A percentile compares a stretch with the other conserved stretches of the same genome.
Conservation (phyloP, 2,329 filamentous ascomycete species). For the Metarhizium robertsii region DNA sequence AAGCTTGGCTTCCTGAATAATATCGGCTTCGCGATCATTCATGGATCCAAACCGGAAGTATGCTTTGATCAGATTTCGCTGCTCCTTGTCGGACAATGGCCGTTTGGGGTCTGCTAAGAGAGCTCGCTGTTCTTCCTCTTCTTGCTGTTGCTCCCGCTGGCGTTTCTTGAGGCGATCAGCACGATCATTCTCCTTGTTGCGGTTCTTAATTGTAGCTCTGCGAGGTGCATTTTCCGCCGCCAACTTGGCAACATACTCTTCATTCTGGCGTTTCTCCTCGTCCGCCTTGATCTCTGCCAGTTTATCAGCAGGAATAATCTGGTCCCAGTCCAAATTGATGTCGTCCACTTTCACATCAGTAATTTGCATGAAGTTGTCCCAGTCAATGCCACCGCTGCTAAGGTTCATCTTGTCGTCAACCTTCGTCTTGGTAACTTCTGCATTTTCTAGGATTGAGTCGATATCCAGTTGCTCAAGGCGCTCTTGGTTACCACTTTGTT, state of each 20-base stretch:
- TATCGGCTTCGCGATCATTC: constrained; percentile 78
- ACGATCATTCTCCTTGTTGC: constrained; percentile 50
- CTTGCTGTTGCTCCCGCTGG: constrained; percentile 54
- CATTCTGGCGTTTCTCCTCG: constrained; percentile 75
- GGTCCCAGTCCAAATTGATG: constrained; percentile 79
- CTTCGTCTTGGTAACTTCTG: constrained; percentile 93
- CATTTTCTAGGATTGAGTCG: constrained; percentile 91
- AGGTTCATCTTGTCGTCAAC: constrained; percentile 86
- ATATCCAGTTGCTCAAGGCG: constrained; percentile 96
- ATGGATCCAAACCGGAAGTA: constrained; percentile 88
- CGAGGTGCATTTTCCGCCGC: constrained; percentile 81
- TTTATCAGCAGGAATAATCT: constrained; percentile 93
- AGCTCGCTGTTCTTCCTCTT: constrained; percentile 64
- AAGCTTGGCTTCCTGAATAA: constrained; percentile 79
- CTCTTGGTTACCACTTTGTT: constrained; percentile 92
- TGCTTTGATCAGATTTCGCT: constrained; percentile 80
- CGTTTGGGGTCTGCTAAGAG: constrained; percentile 75
- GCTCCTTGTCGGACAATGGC: constrained; percentile 87
- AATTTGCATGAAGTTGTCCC: constrained; percentile 95
- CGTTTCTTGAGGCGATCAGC: constrained; percentile 59
- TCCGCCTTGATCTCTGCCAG: constrained; percentile 83
- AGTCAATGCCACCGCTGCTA: constrained; percentile 73
- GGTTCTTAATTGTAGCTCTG: constrained; percentile 54
- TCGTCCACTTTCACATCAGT: constrained; percentile 94
- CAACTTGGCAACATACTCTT: constrained; percentile 71